Base-by-base conservation (phyloP, 768 basidiomycete genomes). In the Trametes gibbosa region DNA sequence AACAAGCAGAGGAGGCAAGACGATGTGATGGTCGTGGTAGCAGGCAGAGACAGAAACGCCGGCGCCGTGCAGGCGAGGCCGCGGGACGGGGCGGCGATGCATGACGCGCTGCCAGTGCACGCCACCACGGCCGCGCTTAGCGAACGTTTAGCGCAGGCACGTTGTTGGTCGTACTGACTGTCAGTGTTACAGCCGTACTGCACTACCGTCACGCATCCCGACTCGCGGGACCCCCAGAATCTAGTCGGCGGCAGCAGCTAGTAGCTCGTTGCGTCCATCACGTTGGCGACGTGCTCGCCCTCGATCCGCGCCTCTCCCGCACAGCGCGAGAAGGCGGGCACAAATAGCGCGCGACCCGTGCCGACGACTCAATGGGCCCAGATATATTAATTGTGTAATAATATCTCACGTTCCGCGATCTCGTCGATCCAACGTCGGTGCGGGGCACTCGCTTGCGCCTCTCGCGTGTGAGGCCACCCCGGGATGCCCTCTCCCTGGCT, bases 61-160 rank as follows among this genome's bases (percentile, higher is more conserved):
- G 39, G 45, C 23, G 55, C 47, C 39, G 39, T 9, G 50, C 41
- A 48, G 39, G 52, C 53, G 52, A 50, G 37, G 45, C 34, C 14
- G 54, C 37, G 34, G 50, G 42, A 23, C 10, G 32, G 60, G 34
- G 54, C 29, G 46, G 35, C 52, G 32, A 41, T 12, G 46, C 19
- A 58, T 58, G 61, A 58, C 61, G 61, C 61, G 52, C 56, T 39
- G n/a, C n/a, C n/a, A n/a, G n/a, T n/a, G 7, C 43, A 61, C 54
- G 42, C 41, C 50, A 50, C 53, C 53, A 52, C 25, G 48, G 49
- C 50, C 55, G 53, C 55, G 59, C 43, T 45, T 47, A 51, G 53
- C 49, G 59, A 43, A 29, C 46, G 21, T 58, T 32, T 46, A 45
- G 53, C 53, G 50, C 48, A 56, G 54, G 50, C 60, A 61, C 60